Evolutionary conservation across 2,329 filamentous ascomycete genomes (phyloP).

Genomic region (Phialemoniopsis sp.): DNA sequence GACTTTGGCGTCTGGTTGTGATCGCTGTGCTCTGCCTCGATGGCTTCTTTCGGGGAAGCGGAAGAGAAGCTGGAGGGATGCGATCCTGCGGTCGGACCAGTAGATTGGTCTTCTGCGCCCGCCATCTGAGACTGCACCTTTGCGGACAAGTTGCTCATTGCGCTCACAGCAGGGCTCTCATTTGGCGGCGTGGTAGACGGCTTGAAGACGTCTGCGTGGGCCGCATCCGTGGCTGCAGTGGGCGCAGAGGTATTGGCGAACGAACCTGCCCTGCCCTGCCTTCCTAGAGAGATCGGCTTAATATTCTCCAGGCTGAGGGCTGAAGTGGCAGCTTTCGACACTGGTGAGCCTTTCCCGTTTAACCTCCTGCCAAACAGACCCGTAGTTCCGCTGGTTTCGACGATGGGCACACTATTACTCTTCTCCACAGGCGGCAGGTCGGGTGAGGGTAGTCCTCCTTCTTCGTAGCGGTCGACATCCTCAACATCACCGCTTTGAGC

Average conservation of each 20-base stretch:
- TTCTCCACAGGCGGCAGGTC: constrained; percentile 49
- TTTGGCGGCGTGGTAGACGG: constrained; percentile 52
- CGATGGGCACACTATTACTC: constrained; percentile 43
- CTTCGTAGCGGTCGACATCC: constrained; percentile 38
- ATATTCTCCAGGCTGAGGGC: too few species aligned
- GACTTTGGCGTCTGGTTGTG: constrained; percentile 18
- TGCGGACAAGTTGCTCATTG: constrained; percentile 66
- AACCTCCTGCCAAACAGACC: constrained; percentile 49
- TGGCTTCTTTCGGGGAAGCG: constrained; percentile 39
- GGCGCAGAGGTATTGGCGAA: constrained; percentile 61
- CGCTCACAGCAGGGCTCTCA: constrained; percentile 53
- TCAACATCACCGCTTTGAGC: constrained; percentile 43
- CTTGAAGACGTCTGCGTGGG: constrained; percentile 61
- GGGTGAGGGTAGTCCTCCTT: constrained; percentile 26
- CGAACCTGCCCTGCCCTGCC: constrained; percentile 36
- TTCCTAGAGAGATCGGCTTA: too few species aligned
- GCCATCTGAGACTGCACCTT: constrained; percentile 43
- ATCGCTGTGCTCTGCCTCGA: constrained; percentile 32
- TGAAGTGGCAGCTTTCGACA: constrained; percentile 6
- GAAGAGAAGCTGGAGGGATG: constrained; percentile 45
- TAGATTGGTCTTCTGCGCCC: constrained; percentile 20
- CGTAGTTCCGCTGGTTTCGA: constrained; percentile 27
- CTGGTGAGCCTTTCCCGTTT: constrained; percentile 24
- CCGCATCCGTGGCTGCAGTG: constrained; percentile 61
- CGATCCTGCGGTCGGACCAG: constrained; percentile 28